Percentiles rank a stretch among this genome's conserved stretches.
Conservation (phyloP, 805 yeast genomes). For the Cyberlindnera suaveolens region DNA sequence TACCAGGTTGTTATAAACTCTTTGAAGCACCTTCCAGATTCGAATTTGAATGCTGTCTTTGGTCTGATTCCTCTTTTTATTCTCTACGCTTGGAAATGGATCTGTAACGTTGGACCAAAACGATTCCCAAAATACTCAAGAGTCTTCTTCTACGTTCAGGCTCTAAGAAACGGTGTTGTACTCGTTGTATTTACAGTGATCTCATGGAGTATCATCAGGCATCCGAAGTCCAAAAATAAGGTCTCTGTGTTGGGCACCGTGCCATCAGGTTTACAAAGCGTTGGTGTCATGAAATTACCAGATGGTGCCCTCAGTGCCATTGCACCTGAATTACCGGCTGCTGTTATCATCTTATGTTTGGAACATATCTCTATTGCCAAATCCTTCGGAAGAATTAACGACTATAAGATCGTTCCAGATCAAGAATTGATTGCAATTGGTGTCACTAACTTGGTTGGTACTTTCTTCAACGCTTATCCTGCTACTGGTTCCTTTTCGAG, state of each 20-base stretch:
- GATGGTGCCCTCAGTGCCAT: constrained; percentile 49
- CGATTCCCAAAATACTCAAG: constrained; percentile 51
- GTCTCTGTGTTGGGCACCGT: constrained; percentile 68
- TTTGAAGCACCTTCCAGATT: constrained; percentile 61
- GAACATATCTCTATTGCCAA: constrained; percentile 94
- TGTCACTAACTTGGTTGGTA: constrained; percentile 82
- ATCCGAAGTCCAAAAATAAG: constrained; percentile 32
- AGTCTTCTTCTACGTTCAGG: constrained; percentile 62
- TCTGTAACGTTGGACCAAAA: constrained; percentile 53
- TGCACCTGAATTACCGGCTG: constrained; percentile 80
- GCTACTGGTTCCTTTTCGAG: constrained; percentile 95
- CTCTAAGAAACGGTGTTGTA: constrained; percentile 75
- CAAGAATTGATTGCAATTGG: constrained; percentile 95
- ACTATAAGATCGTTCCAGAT: constrained; percentile 85
- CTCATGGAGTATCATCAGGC: constrained; percentile 67
- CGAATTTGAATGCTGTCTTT: constrained; percentile 81
- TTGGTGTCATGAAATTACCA: constrained; percentile 67
- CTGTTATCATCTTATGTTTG: constrained; percentile 71
- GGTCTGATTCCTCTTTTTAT: constrained; percentile 71
- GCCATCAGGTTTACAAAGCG: constrained; percentile 75
- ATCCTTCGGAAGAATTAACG: constrained; percentile 89
- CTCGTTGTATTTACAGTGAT: constrained; percentile 79
- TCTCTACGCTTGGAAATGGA: constrained; percentile 66
- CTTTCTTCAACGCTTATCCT: constrained; percentile 90
- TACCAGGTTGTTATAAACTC: constrained; percentile 65